phyloP scores from a whole-genome alignment of 1,139 yeast genomes.

The Blastobotrys illinoisensis region DNA sequence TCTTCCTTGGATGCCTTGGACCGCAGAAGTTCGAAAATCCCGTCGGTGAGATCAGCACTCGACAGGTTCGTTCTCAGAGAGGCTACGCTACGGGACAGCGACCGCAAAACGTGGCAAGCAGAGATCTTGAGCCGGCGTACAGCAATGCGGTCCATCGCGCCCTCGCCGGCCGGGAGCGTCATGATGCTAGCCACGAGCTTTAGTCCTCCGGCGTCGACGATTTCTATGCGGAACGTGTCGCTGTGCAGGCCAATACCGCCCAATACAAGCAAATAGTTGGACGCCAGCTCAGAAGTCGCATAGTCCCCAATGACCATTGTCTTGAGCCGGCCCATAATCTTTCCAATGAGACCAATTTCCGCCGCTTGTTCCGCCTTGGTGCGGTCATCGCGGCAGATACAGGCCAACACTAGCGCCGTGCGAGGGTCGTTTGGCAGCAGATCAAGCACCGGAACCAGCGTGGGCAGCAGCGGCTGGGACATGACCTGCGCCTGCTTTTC shows the following conservation, averaged over 20 bases:
- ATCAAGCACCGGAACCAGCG: constrained; percentile 31
- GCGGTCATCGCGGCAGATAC: constrained; percentile 29
- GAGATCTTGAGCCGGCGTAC: constrained; percentile 31
- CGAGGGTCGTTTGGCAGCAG: constrained; percentile 25
- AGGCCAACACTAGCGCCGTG: constrained; percentile 27
- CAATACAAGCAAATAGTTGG: constrained; percentile 29
- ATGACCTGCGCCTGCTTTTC: constrained; percentile 22
- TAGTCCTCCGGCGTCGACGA: constrained; percentile 32
- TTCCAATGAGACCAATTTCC: constrained; percentile 32
- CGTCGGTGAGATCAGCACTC: constrained; percentile 48
- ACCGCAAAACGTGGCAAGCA: constrained; percentile 56
- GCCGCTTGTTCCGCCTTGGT: constrained; percentile 32
- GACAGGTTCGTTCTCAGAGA: constrained; percentile 64
- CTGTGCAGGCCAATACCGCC: constrained; percentile 34
- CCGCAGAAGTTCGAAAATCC: constrained; percentile 39
- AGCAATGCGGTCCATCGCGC: constrained; percentile 13
- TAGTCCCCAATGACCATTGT: constrained; percentile 17
- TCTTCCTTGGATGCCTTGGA: constrained; percentile 7
- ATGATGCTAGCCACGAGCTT: constrained; percentile 26
- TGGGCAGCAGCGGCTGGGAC: constrained; percentile 30
- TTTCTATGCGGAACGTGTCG: constrained; percentile 30
- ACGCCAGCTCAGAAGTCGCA: constrained; percentile 22
- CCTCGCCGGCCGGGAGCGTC: constrained; percentile 13
- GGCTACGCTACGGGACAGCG: constrained; percentile 70
- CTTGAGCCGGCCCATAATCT: constrained; percentile 23